These are phyloP conservation scores for Fusarium udum DNA, from an alignment of 2,329 filamentous ascomycete species.

Conservation along the genomic window DNA sequence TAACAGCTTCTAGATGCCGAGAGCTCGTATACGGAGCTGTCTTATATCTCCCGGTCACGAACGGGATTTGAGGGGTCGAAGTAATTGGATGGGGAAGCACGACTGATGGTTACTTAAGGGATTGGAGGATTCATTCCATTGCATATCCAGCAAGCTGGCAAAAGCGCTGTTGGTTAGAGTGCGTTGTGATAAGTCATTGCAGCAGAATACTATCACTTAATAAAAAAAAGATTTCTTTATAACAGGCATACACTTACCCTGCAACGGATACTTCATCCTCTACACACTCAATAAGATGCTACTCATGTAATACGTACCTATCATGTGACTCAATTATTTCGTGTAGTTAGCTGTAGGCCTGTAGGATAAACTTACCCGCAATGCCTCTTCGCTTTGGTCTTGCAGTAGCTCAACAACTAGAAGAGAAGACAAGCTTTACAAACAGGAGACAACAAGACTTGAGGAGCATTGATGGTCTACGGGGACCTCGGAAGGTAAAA, in stretches of 20 bases:
- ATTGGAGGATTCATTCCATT: accelerated
- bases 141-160: accelerated
- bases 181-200: accelerated
- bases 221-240: accelerated
- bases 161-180: accelerated
- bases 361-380: accelerated
- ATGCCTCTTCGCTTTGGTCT: neutral
- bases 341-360: accelerated
- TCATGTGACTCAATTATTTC: neutral
- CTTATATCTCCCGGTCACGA: neutral
- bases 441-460: neutral
- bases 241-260: no score
- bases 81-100: accelerated
- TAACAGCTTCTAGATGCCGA: neutral
- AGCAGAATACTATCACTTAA: accelerated
- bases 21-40: neutral
- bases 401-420: neutral
- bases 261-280: neutral
- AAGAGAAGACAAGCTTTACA: neutral
- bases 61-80: neutral
- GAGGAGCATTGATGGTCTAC: neutral
- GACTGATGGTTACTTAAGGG: neutral
- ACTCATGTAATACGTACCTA: accelerated
- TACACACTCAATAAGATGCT: accelerated
- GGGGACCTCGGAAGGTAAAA: neutral